Conservation (phyloP, 2,329 filamentous ascomycete genomes). For the Ophiostoma piceae region DNA sequence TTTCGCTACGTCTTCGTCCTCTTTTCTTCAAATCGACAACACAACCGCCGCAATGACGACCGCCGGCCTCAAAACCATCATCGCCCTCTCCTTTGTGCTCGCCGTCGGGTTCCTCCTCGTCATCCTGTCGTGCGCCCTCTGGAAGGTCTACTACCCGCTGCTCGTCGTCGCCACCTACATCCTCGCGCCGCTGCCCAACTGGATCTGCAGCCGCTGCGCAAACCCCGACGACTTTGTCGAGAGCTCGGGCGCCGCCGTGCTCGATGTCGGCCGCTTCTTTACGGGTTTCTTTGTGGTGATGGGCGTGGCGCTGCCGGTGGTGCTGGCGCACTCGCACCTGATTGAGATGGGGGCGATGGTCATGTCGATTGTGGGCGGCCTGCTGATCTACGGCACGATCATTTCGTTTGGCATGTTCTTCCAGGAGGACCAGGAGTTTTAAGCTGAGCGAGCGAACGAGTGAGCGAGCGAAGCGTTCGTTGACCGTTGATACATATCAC, state of each 20-base stretch:
- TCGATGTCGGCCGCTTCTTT: conserved; percentile 89
- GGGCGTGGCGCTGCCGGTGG: conserved; percentile 85
- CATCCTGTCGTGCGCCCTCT: conserved; percentile 94
- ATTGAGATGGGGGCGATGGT: conserved; percentile 82
- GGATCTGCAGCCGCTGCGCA: conserved; percentile 82
- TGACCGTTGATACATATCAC: no score
- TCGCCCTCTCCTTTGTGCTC: conserved; percentile 96
- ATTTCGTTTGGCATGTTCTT: conserved; percentile 99
- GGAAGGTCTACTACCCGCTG: conserved; percentile 88
- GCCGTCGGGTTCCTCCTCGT: conserved; percentile 98
- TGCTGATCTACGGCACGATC: conserved; percentile 96
- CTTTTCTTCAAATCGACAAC: not conserved
- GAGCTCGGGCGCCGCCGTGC: conserved; percentile 74
- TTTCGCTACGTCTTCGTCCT: no score
- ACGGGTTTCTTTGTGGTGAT: conserved; percentile 96
- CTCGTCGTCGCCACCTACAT: conserved; percentile 95
- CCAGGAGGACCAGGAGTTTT: conserved; percentile 96
- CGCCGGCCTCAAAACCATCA: conserved; percentile 97
- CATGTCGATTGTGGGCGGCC: conserved; percentile 89
- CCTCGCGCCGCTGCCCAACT: conserved; percentile 90
- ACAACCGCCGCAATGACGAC: conserved; percentile 51
- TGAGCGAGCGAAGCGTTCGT: no score
- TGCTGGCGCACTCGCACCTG: conserved; percentile 80
- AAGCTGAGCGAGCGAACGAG: conserved; percentile 38
- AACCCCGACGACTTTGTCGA: conserved; percentile 93